These are phyloP conservation scores for Diaporthe helianthi DNA, from an alignment of 2,329 filamentous ascomycete genomes.

Conservation along the genomic window DNA sequence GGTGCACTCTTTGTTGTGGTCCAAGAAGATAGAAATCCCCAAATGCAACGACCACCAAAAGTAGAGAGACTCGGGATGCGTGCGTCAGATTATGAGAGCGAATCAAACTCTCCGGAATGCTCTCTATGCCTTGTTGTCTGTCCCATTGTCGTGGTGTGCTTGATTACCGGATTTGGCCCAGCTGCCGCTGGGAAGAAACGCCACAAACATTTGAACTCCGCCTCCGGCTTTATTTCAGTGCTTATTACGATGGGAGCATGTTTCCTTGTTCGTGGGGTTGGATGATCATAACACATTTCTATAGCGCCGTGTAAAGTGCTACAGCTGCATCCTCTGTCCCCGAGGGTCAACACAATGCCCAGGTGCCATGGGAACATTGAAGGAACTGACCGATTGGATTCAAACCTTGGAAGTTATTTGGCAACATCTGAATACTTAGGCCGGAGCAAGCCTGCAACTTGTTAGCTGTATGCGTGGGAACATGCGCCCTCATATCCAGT, in stretches of 20 bases:
- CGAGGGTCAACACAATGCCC: no score
- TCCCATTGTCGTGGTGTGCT: not conserved
- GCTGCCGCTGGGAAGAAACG: not conserved
- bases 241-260: not conserved
- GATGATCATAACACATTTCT: not conserved
- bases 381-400: no score
- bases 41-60: no score
- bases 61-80: not conserved
- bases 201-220: not conserved
- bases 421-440: no score
- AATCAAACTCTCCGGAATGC: not conserved
- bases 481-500: not conserved
- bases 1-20: slow-evolving; percentile 13
- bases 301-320: no score
- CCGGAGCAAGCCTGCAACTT: not conserved
- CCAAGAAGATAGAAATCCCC: no score
- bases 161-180: not conserved
- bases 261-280: not conserved
- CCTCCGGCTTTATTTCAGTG: not conserved
- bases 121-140: not conserved
- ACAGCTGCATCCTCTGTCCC: not conserved
- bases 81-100: not conserved
- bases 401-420: no score
- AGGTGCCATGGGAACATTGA: no score
- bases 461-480: not conserved